Evolutionary conservation across 345 rosid species (phyloP), one percentile per base, ranked within the genome.

Genomic region (Hibiscus tridactylites): DNA sequence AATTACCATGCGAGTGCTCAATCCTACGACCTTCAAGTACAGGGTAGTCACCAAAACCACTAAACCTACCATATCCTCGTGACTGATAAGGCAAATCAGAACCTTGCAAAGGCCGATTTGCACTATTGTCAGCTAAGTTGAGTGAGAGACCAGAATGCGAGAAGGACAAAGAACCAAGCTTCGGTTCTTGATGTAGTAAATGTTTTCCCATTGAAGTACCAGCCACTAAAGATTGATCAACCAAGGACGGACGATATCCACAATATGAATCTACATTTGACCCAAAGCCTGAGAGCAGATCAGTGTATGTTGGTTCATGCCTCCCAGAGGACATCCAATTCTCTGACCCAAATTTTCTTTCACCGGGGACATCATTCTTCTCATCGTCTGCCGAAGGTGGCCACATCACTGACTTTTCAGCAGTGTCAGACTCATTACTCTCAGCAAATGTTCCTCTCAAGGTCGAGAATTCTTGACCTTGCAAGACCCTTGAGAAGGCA

Each of bases 391-490:
- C 12, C 11, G 50, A 12, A 46, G 15, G 15, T 46, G 81, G 82
- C 89, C 88, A 85, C 35, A 76, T 80, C 65, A 78, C 83, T 24
- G 90, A 73, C 76, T 81, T 86, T 24, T 91, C 92, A 71, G 80
- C 83, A 59, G 77, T 81, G 37, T 87, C 92, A 70, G 78, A 79
- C 59, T 82, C 91, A 3, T 78, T 77, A 70, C 77, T 85, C 74
- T 81, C 87, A 1, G 82, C 59, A 77, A 75, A 81, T 66, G 80
- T 87, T 65, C 86, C 80, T 81, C 91, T 84, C 85, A 85, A 87
- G 94, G 92, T 79, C 77, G 86, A 24, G 68, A 76, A 82, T 82
- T 88, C 94, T 86, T 87, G 93, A 82, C 88, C 90, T 87, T 85
- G 90, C 86, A 88, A 82, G 88, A 85, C 88, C 88, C 86, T 91